Evolutionary conservation across 2,329 filamentous ascomycete species (phyloP), one percentile per base, ranked within the genome.

Genomic region (Emericellopsis atlantica): DNA sequence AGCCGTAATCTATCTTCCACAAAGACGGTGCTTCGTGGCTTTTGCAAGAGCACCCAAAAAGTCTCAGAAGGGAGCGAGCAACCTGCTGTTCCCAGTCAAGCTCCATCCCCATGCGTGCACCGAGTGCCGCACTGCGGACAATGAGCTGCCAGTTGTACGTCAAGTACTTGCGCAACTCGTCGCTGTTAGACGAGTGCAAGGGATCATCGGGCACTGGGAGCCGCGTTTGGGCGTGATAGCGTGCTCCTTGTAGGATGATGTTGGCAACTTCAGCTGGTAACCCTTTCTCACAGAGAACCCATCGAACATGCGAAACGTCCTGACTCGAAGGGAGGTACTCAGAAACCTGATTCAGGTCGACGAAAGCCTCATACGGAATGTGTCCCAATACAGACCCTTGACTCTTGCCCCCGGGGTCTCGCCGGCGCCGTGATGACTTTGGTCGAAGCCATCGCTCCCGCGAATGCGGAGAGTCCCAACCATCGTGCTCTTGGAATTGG

Each of bases 131-230:
- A 42, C 47, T 51, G 8, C 49, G 43, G 22, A 56, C 41, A 6
- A 57, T 33, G 3, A 54, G 6, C 18, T 45, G 36, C 53, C 54
- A 56, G 36, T 53, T 54, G 32, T 51, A 52, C 35, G 39, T 50
- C 6, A 57, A 37, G 39, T 56, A 56, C 22, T 44, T 46, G 6
- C 39, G 44, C 42, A 55, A 37, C 41, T 51, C 50, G 12, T 49
- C 45, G 21, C 37, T 9, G 35, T 55, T 52, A 1, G 40, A 40
- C 6, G 8, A 24, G 24, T 50, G 47, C 3, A 51, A 34, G 2
- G 50, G 50, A 33, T 50, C 45, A 26, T 52, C 40, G 11, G 43
- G 39, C 6, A 46, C 36, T 15, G 24, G 12, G 1, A 51, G 45
- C 18, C 44, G 41, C 8, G 44, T 32, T 15, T 26, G 6, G 2